These are phyloP conservation scores for Elsinoe necatrix DNA, from an alignment of 2,329 filamentous ascomycete genomes.

Conservation along the genomic window DNA sequence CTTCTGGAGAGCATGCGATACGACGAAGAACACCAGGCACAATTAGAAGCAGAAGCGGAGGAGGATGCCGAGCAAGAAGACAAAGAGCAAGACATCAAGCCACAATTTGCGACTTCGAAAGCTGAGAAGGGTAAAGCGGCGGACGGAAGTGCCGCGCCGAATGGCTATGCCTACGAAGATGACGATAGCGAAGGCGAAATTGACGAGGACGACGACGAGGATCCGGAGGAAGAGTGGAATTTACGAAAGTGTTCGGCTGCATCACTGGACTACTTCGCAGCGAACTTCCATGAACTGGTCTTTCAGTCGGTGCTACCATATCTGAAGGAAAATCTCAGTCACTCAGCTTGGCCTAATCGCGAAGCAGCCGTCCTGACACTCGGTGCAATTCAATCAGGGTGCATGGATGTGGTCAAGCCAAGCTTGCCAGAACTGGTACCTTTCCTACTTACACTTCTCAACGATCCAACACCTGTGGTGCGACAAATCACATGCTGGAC, in stretches of 20 bases:
- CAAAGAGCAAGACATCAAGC: constrained; percentile 81
- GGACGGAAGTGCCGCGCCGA: constrained; percentile 31
- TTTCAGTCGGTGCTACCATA: constrained; percentile 92
- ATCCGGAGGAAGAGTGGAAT: constrained; percentile 90
- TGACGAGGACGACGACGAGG: constrained; percentile 60
- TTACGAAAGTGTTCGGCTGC: constrained; percentile 94
- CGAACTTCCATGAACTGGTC: constrained; percentile 77
- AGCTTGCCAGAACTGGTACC: constrained; percentile 85
- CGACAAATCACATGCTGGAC: constrained; percentile 98
- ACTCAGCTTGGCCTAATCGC: constrained; percentile 81
- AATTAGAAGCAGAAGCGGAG: constrained; percentile 67
- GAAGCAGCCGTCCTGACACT: constrained; percentile 92
- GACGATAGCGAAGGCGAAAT: constrained; percentile 87
- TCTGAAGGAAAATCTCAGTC: constrained; percentile 78
- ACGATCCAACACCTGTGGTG: constrained; percentile 81
- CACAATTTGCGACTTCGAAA: constrained; percentile 67
- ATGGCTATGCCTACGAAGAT: constrained; percentile 43
- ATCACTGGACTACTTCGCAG: constrained; percentile 86
- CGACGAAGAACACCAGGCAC: constrained; percentile 81
- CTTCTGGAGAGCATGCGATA: constrained; percentile 94
- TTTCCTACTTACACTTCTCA: constrained; percentile 77
- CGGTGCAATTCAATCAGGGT: constrained; percentile 90
- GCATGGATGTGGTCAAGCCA: constrained; percentile 79
- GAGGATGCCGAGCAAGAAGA: constrained; percentile 90
- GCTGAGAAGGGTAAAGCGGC: constrained; percentile 18